A percentile compares a stretch with the other conserved stretches of the same genome.
Evolutionary conservation across 2,329 filamentous ascomycete genomes (phyloP).

Genomic region (Colletotrichum sp.): DNA sequence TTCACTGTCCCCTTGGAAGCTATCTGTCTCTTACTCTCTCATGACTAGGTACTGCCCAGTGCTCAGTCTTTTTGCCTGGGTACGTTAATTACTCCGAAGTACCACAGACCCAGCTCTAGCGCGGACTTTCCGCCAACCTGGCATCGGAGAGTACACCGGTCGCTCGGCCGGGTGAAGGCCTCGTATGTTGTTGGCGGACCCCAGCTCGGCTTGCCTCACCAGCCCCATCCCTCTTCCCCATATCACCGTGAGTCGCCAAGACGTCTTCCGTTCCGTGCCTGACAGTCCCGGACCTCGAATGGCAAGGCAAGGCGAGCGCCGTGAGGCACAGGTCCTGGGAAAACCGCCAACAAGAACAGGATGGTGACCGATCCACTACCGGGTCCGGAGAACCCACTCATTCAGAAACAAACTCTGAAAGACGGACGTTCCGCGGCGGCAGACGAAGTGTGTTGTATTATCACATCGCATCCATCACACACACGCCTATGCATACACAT

Average conservation of each 20-base stretch:
- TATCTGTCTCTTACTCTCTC: background rate
- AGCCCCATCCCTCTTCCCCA: background rate
- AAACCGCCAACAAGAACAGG: background rate
- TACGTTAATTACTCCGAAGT: background rate
- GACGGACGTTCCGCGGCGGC: background rate
- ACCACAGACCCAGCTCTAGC: background rate
- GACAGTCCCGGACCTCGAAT: background rate
- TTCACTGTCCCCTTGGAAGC: background rate
- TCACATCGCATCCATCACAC: background rate
- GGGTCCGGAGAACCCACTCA: slow-evolving; percentile 9
- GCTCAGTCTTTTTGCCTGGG: background rate
- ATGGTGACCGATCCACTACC: background rate
- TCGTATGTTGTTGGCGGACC: background rate
- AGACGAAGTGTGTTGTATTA: background rate
- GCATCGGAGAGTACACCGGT: slow-evolving; percentile 9
- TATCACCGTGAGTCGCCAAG: background rate
- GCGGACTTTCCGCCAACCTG: background rate
- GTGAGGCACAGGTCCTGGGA: background rate
- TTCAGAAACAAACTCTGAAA: slow-evolving; percentile 20
- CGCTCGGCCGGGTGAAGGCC: background rate
- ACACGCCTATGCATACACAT: background rate
- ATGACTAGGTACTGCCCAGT: background rate
- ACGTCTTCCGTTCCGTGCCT: slow-evolving; percentile 1
- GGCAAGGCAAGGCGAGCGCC: background rate
- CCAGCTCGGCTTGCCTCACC: background rate